Evolutionary conservation across 805 yeast genomes (phyloP), one percentile per base, ranked within the genome.

Genomic region (Wickerhamiella bombiphila): DNA sequence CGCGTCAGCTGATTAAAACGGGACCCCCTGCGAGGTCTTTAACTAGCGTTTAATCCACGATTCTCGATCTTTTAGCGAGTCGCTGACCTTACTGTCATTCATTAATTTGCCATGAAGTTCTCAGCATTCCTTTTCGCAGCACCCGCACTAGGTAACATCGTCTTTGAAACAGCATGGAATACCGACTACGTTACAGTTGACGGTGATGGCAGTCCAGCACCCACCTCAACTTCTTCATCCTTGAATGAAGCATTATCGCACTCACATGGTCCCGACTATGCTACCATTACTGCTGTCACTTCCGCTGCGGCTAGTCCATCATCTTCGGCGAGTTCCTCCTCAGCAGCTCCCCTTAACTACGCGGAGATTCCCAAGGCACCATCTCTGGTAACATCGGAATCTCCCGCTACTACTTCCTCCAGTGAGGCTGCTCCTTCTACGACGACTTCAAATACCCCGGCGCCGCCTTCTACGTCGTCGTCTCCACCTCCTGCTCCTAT

Each of bases 401-500:
- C 34, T 22, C 35, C 33, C 30, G 37, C 26, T 9, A 34, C 39
- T 21, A n/a, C 26, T 35, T 25, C 43, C 11, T n/a, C n/a, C n/a
- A n/a, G n/a, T n/a, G n/a, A n/a, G n/a, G 9, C 16, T 16, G 18
- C 35, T 14, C 2, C 40, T 5, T 16, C 29, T 21, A 6, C 38
- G 19, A 15, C 36, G 32, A 28, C 42, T 15, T 22, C 36, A 6
- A 24, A 46, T 14, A 24, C 53, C 22, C 38, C 55, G 36, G 42
- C 51, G 35, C 37, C 56, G 16, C 22, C 50, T 15, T 31, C 54
- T 25, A 22, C 45, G 19, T 31, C 39, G 9, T 16, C 45, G n/a
- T 14, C 50, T 11, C 30, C 51, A 21, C 35, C 59, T 18, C 34
- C 49, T 17, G 15, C 55, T 9, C 18, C 50, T n/a, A 17, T 44